Percentiles rank a stretch among this genome's conserved stretches.
These are phyloP conservation scores for Meira nashicola DNA, from an alignment of 1,284 basidiomycete species.

Conservation along the genomic window DNA sequence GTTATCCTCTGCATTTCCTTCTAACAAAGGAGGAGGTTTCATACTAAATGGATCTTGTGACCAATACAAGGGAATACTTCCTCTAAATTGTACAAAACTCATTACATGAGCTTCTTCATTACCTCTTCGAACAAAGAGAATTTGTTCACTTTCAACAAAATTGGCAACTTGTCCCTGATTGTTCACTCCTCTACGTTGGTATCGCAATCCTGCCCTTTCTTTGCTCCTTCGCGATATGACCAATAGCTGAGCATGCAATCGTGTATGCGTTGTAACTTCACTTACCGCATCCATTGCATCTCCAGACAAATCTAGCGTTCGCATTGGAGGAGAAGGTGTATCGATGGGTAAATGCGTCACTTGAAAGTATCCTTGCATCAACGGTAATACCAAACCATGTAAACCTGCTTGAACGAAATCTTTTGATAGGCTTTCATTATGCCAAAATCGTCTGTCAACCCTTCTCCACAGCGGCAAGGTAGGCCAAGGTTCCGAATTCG, in stretches of 20 bases:
- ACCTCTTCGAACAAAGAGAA: constrained; percentile 68
- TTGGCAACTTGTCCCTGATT: constrained; percentile 67
- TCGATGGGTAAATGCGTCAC: constrained; percentile 22
- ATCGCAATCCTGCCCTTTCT: constrained; percentile 59
- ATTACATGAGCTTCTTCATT: constrained; percentile 37
- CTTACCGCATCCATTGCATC: constrained; percentile 18
- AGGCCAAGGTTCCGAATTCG: constrained; percentile 66
- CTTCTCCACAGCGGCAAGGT: constrained; percentile 75
- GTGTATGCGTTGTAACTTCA: constrained; percentile 7
- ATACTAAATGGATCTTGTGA: constrained; percentile 60
- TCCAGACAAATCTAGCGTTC: constrained; percentile 1
- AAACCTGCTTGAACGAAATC: constrained; percentile 56
- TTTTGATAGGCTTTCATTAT: constrained; percentile 76
- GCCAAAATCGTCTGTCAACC: constrained; percentile 79
- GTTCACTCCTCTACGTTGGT: constrained; percentile 58
- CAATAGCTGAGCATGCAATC: constrained; percentile 41
- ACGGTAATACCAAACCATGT: constrained; percentile 74
- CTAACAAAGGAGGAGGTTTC: constrained; percentile 80
- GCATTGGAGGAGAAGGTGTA: neutral
- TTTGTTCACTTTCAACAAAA: constrained; percentile 77
- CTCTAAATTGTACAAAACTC: constrained; percentile 19
- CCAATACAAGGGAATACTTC: constrained; percentile 23
- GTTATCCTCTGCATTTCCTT: constrained; percentile 71
- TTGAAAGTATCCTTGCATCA: constrained; percentile 86
- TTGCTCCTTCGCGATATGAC: constrained; percentile 58